Evolutionary conservation across 495 filamentous ascomycete genomes (phyloP).

Genomic region (Daldinia vernicosa): DNA sequence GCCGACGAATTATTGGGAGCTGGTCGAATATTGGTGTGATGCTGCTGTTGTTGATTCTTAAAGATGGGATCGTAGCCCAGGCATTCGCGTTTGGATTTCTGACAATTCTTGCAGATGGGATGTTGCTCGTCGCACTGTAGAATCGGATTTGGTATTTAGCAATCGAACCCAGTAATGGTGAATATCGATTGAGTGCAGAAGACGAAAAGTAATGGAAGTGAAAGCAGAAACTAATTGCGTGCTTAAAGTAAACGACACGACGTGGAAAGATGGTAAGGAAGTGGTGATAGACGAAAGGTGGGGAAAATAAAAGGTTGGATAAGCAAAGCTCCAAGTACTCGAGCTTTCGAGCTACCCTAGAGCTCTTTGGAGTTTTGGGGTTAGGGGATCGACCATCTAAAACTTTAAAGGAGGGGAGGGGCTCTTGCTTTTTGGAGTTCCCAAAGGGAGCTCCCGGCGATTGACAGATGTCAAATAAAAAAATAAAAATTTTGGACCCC

Average conservation of each 20-base stretch:
- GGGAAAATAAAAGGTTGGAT: not conserved
- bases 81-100: constrained; percentile 97
- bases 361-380: constrained; percentile 7
- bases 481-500: too few relatives aligned
- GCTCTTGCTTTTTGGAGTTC: constrained; percentile 25
- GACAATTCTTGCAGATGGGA: constrained; percentile 94
- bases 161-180: constrained; percentile 8
- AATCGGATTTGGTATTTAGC: constrained; percentile 26
- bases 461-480: constrained; percentile 16
- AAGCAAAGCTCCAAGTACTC: constrained; percentile 2
- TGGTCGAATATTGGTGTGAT: constrained; percentile 43
- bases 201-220: not conserved
- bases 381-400: constrained; percentile 11
- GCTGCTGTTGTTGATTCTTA: constrained; percentile 73
- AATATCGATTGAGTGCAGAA: not conserved
- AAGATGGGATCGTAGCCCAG: constrained; percentile 98
- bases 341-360: constrained; percentile 4
- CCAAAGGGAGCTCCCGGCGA: not conserved
- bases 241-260: too few relatives aligned
- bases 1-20: constrained; percentile 40
- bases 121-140: constrained; percentile 94
- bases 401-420: not conserved
- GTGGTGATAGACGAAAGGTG: constrained; percentile 6
- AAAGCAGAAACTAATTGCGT: not conserved
- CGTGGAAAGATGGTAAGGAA: not conserved